Evolutionary conservation across 1,139 yeast genomes (phyloP), one percentile per base, ranked within the genome.

Genomic region (Taphrina pruni): DNA sequence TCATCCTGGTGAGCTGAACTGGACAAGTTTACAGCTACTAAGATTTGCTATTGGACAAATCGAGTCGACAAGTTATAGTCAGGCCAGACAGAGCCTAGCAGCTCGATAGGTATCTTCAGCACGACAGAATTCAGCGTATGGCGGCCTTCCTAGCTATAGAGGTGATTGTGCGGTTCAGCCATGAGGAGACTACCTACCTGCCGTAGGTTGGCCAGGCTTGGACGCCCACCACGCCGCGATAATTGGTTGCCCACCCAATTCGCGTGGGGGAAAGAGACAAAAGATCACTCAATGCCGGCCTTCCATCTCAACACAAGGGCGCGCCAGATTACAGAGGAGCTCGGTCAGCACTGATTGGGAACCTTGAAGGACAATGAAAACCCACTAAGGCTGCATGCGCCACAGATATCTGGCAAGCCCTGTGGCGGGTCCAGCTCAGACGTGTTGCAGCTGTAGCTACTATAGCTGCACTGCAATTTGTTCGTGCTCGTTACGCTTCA

Each of bases 261-360:
- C 54, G 54, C 54, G 36, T 50, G 54, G 54, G 51, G 54, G 36
- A 21, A 21, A 26, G 12, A 50, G 54, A 50, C 32, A 50, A 26
- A n/a, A 50, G 54, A 50, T 50, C 54, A 6, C n/a, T 14, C 32
- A 26, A 26, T 26, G 32, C 32, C 32, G 32, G 32, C 48, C 48
- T 35, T 32, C 54, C 54, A 50, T 50, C 54, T 50, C 54, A 50
- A 50, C 54, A 35, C 54, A 50, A 8, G 20, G 54, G 54, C 54
- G 51, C n/a, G 36, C 36, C 54, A 50, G 54, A 50, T 50, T 50
- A 8, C 21, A 35, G 54, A 50, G 54, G 54, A 50, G 54, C 54
- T 50, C 54, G 11, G 14, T 35, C 6, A 9, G 11, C 14, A 26
- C 8, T 26, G 14, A 50, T 50, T 50, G 54, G 54, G 54, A 50